Evolutionary conservation across 2,329 filamentous ascomycete genomes (phyloP).

Genomic region (Elsinoe australis): DNA sequence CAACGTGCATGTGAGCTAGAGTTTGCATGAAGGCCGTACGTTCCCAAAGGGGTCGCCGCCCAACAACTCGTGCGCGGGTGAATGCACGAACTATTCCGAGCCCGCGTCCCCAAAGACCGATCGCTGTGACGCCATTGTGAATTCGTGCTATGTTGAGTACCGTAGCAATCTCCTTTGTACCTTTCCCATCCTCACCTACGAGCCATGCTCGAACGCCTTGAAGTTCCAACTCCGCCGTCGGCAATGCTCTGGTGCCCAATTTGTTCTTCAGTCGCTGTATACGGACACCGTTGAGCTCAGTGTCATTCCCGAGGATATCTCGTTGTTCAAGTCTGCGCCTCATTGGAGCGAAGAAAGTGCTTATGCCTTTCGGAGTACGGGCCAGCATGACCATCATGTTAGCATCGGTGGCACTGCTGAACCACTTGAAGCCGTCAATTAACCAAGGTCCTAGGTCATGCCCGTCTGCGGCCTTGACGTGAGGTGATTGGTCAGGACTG

Average conservation of each 20-base stretch:
- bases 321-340: constrained; percentile 31
- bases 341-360: constrained; percentile 59
- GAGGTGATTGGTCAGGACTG: constrained; percentile 32
- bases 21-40: constrained; percentile 52
- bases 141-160: constrained; percentile 61
- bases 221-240: constrained; percentile 63
- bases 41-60: constrained; percentile 43
- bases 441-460: constrained; percentile 21
- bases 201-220: constrained; percentile 56
- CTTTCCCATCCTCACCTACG: constrained; percentile 58
- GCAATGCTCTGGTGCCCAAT: constrained; percentile 60
- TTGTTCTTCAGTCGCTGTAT: constrained; percentile 69
- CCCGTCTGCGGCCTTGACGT: constrained; percentile 25
- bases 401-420: constrained; percentile 59
- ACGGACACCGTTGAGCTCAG: constrained; percentile 56
- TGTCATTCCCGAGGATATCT: constrained; percentile 20
- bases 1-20: constrained; percentile 48
- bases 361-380: constrained; percentile 47
- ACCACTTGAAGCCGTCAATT: constrained; percentile 65
- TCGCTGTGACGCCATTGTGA: constrained; percentile 48
- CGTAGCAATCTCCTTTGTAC: constrained; percentile 59
- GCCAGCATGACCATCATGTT: constrained; percentile 59
- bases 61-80: constrained; percentile 49
- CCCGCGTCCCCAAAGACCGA: constrained; percentile 49
- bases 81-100: constrained; percentile 53